phyloP scores from a whole-genome alignment of 2,329 filamentous ascomycete species.

The Paraphaeosphaeria sporulosa region DNA sequence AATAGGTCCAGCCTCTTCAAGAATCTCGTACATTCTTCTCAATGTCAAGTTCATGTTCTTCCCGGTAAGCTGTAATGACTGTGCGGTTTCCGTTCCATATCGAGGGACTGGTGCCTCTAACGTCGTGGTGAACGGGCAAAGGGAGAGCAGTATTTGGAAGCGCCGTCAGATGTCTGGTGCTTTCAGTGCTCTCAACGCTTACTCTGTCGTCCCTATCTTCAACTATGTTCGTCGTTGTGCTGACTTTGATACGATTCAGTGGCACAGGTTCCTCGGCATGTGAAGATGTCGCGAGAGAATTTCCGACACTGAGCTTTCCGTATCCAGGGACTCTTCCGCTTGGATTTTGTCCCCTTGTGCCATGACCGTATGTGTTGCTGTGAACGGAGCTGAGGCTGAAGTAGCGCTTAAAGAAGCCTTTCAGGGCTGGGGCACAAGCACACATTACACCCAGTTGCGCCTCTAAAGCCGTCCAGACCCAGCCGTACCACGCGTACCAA shows the following conservation, averaged over 20 bases:
- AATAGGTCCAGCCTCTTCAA: neutral
- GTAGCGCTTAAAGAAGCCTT: slow-evolving; percentile 54
- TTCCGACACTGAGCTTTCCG: slow-evolving; percentile 8
- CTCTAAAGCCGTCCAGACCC: slow-evolving; percentile 53
- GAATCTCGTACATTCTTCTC: slow-evolving; percentile 1
- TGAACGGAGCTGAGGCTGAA: slow-evolving; percentile 31
- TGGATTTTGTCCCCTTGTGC: neutral
- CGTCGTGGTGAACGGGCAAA: neutral
- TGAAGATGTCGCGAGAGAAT: slow-evolving; percentile 6
- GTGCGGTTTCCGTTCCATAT: slow-evolving; percentile 14
- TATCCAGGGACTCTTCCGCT: neutral
- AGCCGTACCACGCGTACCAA: slow-evolving; percentile 49
- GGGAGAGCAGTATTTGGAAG: slow-evolving; percentile 8
- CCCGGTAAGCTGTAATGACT: neutral
- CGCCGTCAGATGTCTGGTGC: slow-evolving; percentile 16
- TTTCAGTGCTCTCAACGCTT: slow-evolving; percentile 17
- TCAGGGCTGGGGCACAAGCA: slow-evolving; percentile 53
- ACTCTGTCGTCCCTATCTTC: slow-evolving; percentile 16
- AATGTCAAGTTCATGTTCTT: neutral
- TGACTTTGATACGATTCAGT: slow-evolving; percentile 18
- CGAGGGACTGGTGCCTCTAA: neutral
- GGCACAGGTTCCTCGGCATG: slow-evolving; percentile 6
- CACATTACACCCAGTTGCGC: slow-evolving; percentile 53
- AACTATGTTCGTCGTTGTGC: slow-evolving; percentile 12
- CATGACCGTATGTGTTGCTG: slow-evolving; percentile 19